Evolutionary conservation across 345 rosid genomes (phyloP).

Genomic region (Carallia brachiata): DNA sequence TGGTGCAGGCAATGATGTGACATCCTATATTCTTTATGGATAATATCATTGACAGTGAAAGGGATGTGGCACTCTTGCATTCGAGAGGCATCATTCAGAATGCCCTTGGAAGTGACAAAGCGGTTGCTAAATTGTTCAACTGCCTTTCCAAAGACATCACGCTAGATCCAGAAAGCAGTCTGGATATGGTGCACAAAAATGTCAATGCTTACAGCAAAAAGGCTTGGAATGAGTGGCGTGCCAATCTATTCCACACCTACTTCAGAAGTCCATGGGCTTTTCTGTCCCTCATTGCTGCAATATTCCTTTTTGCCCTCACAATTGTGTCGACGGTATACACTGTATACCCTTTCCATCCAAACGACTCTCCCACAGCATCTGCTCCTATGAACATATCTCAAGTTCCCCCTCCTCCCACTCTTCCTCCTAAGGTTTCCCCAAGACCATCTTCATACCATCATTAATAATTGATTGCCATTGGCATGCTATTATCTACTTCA

Average conservation of each 20-base stretch:
- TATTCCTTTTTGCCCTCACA: conserved; percentile 48
- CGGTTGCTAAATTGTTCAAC: conserved; percentile 45
- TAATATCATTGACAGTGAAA: conserved; percentile 38
- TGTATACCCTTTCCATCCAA: conserved; percentile 16
- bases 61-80: conserved; percentile 44
- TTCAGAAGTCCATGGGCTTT: conserved; percentile 55
- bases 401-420: background rate
- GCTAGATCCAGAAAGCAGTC: conserved; percentile 31
- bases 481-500: background rate
- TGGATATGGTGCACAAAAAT: conserved; percentile 26
- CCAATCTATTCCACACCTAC: conserved; percentile 43
- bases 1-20: conserved; percentile 42
- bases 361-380: background rate
- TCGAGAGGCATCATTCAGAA: conserved; percentile 43
- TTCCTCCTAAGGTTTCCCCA: background rate
- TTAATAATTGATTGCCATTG: conserved; percentile 1
- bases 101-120: conserved; percentile 48
- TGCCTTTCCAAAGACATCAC: conserved; percentile 38
- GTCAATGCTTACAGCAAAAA: conserved; percentile 36
- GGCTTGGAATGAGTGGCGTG: conserved; percentile 44
- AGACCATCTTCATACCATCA: background rate
- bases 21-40: conserved; percentile 48
- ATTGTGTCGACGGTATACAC: conserved; percentile 34
- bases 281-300: conserved; percentile 33
- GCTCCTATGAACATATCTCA: background rate